Evolutionary conservation across 2,329 filamentous ascomycete species (phyloP), one percentile per base, ranked within the genome.

Genomic region (Aspergillus sp.): DNA sequence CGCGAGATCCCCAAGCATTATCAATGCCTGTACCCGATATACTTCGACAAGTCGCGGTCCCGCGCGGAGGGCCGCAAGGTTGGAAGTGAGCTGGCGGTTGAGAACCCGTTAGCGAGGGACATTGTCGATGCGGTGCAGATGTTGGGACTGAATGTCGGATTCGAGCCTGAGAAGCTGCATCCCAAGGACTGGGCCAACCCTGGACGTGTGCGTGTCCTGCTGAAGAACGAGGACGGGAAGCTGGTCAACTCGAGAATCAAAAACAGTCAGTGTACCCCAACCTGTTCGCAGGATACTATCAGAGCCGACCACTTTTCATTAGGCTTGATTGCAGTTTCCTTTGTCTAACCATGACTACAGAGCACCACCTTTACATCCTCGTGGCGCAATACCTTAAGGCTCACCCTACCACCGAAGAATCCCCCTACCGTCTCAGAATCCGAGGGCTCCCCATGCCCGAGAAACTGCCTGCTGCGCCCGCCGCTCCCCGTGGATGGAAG

Each of bases 151-250:
- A 70, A 72, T 32, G 73, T 76, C n/a, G 87, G 95, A 7, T 90
- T 97, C 75, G 95, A 99, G 80, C 91, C 93, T 1, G 90, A 90
- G 73, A 96, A 96, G 82, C 85, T 88, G 62, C 95, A 99, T 77
- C 95, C 95, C 6, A 94, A 95, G 79, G 95, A 99, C 81, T 99
- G 95, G 95, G 89, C 90, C 59, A 99, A 99, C 80, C 95, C 95
- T 11, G 95, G 95, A 3, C 85, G 95, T 61, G 91, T 98, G 64
- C 88, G 91, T 68, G 87, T 98, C 53, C 80, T 88, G 71, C 80
- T 97, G 58, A 89, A 80, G 59, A 74, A 84, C 64, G 81, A 85
- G 48, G 70, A 75, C 61, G 85, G 84, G 36, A 77, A 77, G 63
- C 71, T 78, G 49, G 70, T 82, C 39, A 83, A 82, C 63, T 68